These are phyloP conservation scores for Sherardia arvensis DNA, from an alignment of 257 asterid species.

Conservation along the genomic window DNA sequence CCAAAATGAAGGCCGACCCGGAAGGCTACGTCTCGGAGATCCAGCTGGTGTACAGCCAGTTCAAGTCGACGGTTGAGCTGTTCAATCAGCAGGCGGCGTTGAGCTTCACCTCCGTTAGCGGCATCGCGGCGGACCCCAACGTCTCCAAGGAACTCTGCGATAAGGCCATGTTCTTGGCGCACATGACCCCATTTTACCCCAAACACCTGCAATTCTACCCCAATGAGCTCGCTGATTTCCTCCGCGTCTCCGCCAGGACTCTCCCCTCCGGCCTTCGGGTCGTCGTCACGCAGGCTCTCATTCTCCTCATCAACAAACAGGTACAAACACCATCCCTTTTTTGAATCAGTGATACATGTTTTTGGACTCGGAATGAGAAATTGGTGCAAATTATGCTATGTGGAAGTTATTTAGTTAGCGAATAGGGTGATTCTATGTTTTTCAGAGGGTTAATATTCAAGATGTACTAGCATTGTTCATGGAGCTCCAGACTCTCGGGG, in stretches of 20 bases:
- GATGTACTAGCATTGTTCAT: slow-evolving; percentile 67
- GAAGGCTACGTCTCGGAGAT: slow-evolving; percentile 77
- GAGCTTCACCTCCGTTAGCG: slow-evolving; percentile 67
- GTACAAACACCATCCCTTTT: slow-evolving; percentile 14
- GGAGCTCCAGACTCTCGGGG: slow-evolving; percentile 90
- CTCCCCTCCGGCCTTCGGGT: slow-evolving; percentile 67
- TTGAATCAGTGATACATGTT: neutral
- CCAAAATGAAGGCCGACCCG: slow-evolving; percentile 80
- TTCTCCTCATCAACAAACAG: slow-evolving; percentile 65
- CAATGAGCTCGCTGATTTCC: slow-evolving; percentile 47
- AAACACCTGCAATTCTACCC: slow-evolving; percentile 45
- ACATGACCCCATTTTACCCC: slow-evolving; percentile 63
- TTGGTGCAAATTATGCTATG: neutral
- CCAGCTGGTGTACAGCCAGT: slow-evolving; percentile 49
- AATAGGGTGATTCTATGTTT: neutral
- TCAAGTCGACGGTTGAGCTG: slow-evolving; percentile 69
- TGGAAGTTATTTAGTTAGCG: too few species aligned
- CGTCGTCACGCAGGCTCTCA: slow-evolving; percentile 61
- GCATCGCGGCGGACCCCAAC: slow-evolving; percentile 48
- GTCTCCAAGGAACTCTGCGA: slow-evolving; percentile 73
- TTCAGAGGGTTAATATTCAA: slow-evolving; percentile 49
- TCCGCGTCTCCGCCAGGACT: slow-evolving; percentile 47
- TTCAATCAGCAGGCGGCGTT: slow-evolving; percentile 74
- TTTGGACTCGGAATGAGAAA: neutral
- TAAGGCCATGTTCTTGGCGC: slow-evolving; percentile 68